Evolutionary conservation across 371 early-diverging fungal species (phyloP).

Genomic region (Basidiobolus heterosporus): DNA sequence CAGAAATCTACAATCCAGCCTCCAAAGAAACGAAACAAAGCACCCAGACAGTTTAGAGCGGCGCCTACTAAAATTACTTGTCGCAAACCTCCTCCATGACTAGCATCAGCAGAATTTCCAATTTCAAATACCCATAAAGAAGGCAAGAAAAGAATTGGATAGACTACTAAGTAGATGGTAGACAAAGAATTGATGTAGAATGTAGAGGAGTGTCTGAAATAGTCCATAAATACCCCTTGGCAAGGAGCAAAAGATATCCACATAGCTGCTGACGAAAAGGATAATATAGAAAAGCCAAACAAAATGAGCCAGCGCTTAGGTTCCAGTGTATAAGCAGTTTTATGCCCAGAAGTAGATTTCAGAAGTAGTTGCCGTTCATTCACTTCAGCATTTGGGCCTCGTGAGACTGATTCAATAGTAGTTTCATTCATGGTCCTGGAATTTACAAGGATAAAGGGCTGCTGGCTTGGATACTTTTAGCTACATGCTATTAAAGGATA

Average conservation of each 20-base stretch:
- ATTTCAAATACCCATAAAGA: slow-evolving; percentile 25
- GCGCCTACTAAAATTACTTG: slow-evolving; percentile 26
- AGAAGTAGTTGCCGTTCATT: too few species aligned
- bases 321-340: too few species aligned
- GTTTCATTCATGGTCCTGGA: too few species aligned
- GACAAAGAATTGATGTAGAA: slow-evolving; percentile 28
- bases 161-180: slow-evolving; percentile 24
- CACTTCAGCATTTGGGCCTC: too few species aligned
- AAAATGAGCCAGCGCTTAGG: slow-evolving; percentile 2
- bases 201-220: slow-evolving; percentile 14
- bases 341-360: too few species aligned
- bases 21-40: slow-evolving; percentile 22
- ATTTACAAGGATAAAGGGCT: too few species aligned
- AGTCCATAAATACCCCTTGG: slow-evolving; percentile 27
- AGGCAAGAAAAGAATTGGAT: slow-evolving; percentile 25
- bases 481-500: too few species aligned
- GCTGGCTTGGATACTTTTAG: too few species aligned
- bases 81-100: slow-evolving; percentile 19
- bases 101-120: background rate
- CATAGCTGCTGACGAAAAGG: slow-evolving; percentile 24
- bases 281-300: slow-evolving; percentile 19
- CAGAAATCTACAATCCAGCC: slow-evolving; percentile 15
- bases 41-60: slow-evolving; percentile 19
- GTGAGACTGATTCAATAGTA: too few species aligned
- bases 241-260: slow-evolving; percentile 39